These are phyloP conservation scores for Suillus ampliporus DNA, from an alignment of 768 basidiomycete genomes.

Conservation along the genomic window DNA sequence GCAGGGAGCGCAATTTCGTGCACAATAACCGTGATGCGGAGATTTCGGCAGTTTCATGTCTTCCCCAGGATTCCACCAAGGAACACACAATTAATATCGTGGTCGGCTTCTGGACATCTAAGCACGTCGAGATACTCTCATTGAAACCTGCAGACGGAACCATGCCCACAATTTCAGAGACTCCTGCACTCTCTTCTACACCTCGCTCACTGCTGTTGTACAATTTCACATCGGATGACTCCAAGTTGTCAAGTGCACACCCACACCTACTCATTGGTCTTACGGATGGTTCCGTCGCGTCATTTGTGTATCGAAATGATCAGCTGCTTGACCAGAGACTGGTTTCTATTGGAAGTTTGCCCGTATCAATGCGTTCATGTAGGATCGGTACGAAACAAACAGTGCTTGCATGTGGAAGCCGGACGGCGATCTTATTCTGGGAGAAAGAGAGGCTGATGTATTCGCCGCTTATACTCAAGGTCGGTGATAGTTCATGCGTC, in stretches of 20 bases:
- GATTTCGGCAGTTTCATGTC: constrained; percentile 74
- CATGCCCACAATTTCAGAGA: constrained; percentile 32
- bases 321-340: constrained; percentile 56
- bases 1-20: constrained; percentile 26
- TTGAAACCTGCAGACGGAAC: constrained; percentile 26
- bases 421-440: constrained; percentile 72
- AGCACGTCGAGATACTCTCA: constrained; percentile 61
- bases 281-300: constrained; percentile 73
- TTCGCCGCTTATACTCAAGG: constrained; percentile 78
- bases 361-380: constrained; percentile 65
- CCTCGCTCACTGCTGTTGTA: constrained; percentile 54
- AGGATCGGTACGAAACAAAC: constrained; percentile 55
- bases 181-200: constrained; percentile 45
- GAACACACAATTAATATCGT: constrained; percentile 55
- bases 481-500: constrained; percentile 23
- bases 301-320: constrained; percentile 53
- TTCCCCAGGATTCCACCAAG: constrained; percentile 54
- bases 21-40: constrained; percentile 44
- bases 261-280: constrained; percentile 76
- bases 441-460: constrained; percentile 66
- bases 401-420: constrained; percentile 75
- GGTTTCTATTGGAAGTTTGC: constrained; percentile 67
- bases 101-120: constrained; percentile 81
- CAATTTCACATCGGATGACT: constrained; percentile 58
- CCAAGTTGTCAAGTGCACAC: constrained; percentile 43